Conservation (phyloP, 2,329 filamentous ascomycete species). For the Diaporthe sp. region DNA sequence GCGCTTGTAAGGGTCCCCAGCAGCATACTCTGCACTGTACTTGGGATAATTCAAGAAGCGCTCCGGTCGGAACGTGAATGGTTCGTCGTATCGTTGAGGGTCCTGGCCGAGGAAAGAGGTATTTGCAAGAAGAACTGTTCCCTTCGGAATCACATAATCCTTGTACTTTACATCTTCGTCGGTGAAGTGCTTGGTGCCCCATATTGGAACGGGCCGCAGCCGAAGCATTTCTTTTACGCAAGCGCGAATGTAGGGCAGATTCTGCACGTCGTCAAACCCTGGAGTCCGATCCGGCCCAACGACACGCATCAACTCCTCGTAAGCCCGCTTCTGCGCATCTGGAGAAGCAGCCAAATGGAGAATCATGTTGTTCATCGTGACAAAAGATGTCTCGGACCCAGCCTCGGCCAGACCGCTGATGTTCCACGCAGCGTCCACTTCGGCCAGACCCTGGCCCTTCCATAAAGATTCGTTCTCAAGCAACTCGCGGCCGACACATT, state of each 20-base stretch:
- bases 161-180: slow-evolving; percentile 57
- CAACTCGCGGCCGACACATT: slow-evolving; percentile 14
- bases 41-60: slow-evolving; percentile 35
- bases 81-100: slow-evolving; percentile 37
- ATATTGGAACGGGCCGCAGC: slow-evolving; percentile 37
- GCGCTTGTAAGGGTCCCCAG: slow-evolving; percentile 42
- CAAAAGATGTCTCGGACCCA: slow-evolving; percentile 50
- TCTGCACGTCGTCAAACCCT: slow-evolving; percentile 41
- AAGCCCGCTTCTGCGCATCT: slow-evolving; percentile 51
- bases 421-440: slow-evolving; percentile 42
- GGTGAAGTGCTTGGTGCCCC: slow-evolving; percentile 53
- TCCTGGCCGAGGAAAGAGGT: slow-evolving; percentile 42
- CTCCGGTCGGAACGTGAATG: slow-evolving; percentile 36
- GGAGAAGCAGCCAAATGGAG: slow-evolving; percentile 37
- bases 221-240: slow-evolving; percentile 29
- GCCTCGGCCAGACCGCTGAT: slow-evolving; percentile 47
- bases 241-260: slow-evolving; percentile 38
- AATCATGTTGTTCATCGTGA: slow-evolving; percentile 44
- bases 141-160: slow-evolving; percentile 56
- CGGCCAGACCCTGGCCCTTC: slow-evolving; percentile 38
- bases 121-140: slow-evolving; percentile 51
- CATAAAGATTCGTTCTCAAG: slow-evolving; percentile 36
- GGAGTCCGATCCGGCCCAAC: slow-evolving; percentile 45
- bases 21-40: slow-evolving; percentile 39
- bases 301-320: slow-evolving; percentile 53